Base-by-base conservation (phyloP, 2,329 filamentous ascomycete genomes). In the Phialophora verrucosa region DNA sequence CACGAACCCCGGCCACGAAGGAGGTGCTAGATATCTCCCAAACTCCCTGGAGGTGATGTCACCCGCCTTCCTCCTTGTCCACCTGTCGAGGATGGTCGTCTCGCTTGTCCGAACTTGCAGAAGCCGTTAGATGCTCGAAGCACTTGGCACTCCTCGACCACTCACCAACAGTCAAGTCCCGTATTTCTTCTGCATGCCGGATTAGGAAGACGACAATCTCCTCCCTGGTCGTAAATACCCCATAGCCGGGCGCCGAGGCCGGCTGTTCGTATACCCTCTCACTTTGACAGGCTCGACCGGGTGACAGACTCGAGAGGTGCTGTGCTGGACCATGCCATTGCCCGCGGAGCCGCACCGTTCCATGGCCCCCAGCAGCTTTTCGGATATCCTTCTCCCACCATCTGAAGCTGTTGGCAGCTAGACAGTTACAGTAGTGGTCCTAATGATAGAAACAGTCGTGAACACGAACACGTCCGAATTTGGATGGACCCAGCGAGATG, bases 331-430 rank as follows among this genome's bases (percentile, higher is more conserved):
- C 50, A 27, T 54, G 31, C 57, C 57, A 59, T 50, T 54, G 47
- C 47, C 59, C 59, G 59, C 32, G 59, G 59, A 61, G 59, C 59
- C 59, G 59, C 59, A 61, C 59, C 59, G 59, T 27, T 61, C 49
- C 49, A 35, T 54, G 59, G 49, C 31, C 59, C 59, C 47, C 59
- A 25, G 32, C 5, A 31, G 10, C 42, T 35, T 31, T 25, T 42
- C 57, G 38, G 14, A 50, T 50, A 14, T 59, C 11, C 12, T 50
- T 4, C 12, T 29, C 25, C 20, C 20, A 25, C 2, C 14, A 47
- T 47, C 47, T 25, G 27, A 20, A 12, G 11, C 53, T 23, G 57
- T 50, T 59, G 8, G 47, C 47, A 23, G 47, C 31, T 42, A 32
- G 23, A n/a, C 49, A 17, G 8, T 23, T 27, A 7, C 25, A 51